Base-by-base conservation (phyloP, 306 rosid genomes). In the Quercus dentata region DNA sequence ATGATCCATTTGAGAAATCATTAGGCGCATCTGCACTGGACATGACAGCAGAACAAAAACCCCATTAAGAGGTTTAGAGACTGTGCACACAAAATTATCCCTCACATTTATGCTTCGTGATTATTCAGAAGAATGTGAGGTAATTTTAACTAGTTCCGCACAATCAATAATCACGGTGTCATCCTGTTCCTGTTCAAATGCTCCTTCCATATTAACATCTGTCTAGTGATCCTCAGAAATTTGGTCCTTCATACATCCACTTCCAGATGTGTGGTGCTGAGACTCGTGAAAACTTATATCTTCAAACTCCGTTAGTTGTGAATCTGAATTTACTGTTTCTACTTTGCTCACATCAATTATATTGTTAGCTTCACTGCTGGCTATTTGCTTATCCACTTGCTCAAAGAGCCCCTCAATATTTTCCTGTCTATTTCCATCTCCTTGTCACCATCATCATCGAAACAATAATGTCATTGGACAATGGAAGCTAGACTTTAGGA, bases 341-440 rank as follows among this genome's bases (percentile, higher is more conserved):
- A 6, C 57, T n/a, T 68, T 55, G 55, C 51, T 67, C 61, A 44
- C 67, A 62, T 79, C 74, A 76, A 35, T 15, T n/a, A 18, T 30
- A 25, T 79, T 74, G 73, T 56, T 61, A 80, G 55, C 81, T 41
- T 71, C 82, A 52, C 59, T 52, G 74, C 63, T 64, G 63, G 84
- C 74, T 74, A 83, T 63, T 80, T 88, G 80, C 81, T 86, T 80
- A 70, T 78, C 81, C 74, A 84, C 86, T 86, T 85, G 86, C 71
- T 62, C 80, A 76, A 87, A 89, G 41, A 89, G 81, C 58, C 88
- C 88, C 78, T 90, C 91, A 82, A 90, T 89, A 76, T 85, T 93
- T 78, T 89, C 97, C 84, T 87, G 9, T 90, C 98, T 83, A 93
- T 93, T 82, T 96, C 99, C 99, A 93, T 96, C 87, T 96, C 98